These are phyloP conservation scores for Cladophialophora psammophila DNA, from an alignment of 2,329 filamentous ascomycete species.

Conservation along the genomic window DNA sequence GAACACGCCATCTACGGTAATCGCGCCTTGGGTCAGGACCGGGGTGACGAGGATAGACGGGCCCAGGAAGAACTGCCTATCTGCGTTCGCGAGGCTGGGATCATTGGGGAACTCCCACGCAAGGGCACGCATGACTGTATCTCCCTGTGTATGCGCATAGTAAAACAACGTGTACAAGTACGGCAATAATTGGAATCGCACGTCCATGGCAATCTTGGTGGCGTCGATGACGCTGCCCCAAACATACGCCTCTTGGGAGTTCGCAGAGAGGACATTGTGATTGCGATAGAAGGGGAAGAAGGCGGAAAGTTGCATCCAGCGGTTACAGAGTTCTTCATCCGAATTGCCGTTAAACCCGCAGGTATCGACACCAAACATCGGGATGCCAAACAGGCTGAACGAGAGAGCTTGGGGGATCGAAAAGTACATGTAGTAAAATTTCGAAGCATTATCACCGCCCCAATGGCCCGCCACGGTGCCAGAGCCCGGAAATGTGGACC, in stretches of 20 bases:
- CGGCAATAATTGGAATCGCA: constrained; percentile 74
- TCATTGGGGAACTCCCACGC: constrained; percentile 76
- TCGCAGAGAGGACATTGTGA: constrained; percentile 70
- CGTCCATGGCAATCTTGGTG: constrained; percentile 70
- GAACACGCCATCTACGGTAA: constrained; percentile 71
- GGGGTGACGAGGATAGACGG: constrained; percentile 71
- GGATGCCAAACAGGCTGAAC: constrained; percentile 76
- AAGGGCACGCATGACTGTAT: constrained; percentile 75
- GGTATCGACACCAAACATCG: constrained; percentile 76
- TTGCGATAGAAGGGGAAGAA: constrained; percentile 84
- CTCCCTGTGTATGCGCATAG: constrained; percentile 68
- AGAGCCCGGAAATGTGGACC: constrained; percentile 79
- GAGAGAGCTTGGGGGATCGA: constrained; percentile 79
- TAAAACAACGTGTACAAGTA: constrained; percentile 80
- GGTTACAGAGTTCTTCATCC: constrained; percentile 72
- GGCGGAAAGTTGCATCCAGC: constrained; percentile 76
- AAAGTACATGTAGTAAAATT: constrained; percentile 77
- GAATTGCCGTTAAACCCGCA: constrained; percentile 75
- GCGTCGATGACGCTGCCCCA: constrained; percentile 73
- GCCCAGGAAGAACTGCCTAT: constrained; percentile 76
- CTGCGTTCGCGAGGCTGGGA: constrained; percentile 69
- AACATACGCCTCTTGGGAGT: constrained; percentile 73
- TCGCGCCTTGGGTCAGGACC: constrained; percentile 67
- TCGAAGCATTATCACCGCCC: constrained; percentile 77
- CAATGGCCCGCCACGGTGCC: constrained; percentile 82